These are phyloP conservation scores for Podosphaera fusca DNA, from an alignment of 2,329 filamentous ascomycete species.

Conservation along the genomic window DNA sequence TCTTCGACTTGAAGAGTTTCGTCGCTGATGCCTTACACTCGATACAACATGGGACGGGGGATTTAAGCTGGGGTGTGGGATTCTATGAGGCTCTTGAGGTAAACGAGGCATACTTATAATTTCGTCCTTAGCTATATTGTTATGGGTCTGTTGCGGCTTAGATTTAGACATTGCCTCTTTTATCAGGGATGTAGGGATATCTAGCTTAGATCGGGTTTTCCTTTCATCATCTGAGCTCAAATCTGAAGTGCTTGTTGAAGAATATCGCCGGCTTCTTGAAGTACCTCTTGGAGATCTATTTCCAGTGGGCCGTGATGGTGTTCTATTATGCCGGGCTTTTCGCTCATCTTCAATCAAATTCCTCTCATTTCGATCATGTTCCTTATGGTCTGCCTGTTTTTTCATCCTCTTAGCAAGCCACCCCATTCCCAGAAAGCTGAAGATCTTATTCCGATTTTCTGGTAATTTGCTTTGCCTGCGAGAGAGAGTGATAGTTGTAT, in stretches of 20 bases:
- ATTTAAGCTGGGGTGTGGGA: conserved; percentile 20
- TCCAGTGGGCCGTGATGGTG: conserved; percentile 32
- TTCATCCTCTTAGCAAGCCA: conserved; percentile 44
- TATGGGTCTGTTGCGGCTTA: conserved; percentile 12
- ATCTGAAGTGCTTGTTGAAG: conserved; percentile 11
- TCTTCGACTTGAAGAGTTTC: conserved; percentile 24
- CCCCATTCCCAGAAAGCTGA: conserved; percentile 41
- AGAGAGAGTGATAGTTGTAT: conserved; percentile 35
- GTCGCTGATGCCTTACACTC: conserved; percentile 20
- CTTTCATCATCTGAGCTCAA: conserved; percentile 12
- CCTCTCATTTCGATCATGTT: conserved; percentile 17
- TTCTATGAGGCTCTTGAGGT: conserved; percentile 28
- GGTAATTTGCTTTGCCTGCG: conserved; percentile 25
- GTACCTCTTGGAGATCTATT: conserved; percentile 34
- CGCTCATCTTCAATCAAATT: conserved; percentile 31
- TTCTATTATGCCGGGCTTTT: conserved; percentile 29
- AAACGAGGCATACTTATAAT: conserved; percentile 27
- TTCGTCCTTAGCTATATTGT: not conserved
- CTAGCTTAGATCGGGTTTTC: not conserved
- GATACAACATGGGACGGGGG: conserved; percentile 23
- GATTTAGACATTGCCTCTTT: conserved; percentile 5
- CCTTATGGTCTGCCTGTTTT: conserved; percentile 24
- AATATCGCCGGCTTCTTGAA: conserved; percentile 12
- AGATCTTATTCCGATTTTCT: conserved; percentile 21
- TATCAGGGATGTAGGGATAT: not conserved